phyloP scores from a whole-genome alignment of 2,329 filamentous ascomycete genomes.

The Phaeosphaeria sp. region DNA sequence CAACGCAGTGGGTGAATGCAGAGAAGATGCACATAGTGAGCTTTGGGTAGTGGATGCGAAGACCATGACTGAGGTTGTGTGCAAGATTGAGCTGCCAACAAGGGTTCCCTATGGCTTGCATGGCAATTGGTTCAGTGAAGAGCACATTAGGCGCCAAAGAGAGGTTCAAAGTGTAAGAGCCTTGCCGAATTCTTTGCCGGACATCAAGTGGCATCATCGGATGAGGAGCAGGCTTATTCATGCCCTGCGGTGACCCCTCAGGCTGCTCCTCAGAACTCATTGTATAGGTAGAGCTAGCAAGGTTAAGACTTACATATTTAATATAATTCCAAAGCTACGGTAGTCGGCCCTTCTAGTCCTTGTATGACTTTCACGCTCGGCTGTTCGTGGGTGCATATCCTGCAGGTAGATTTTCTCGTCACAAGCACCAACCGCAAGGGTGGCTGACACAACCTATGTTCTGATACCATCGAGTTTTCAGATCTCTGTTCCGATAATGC shows the following conservation, averaged over 20 bases:
- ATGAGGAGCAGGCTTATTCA: constrained; percentile 17
- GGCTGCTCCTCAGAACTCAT: background rate
- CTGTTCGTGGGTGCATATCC: background rate
- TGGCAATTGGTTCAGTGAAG: constrained; percentile 48
- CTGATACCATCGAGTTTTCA: background rate
- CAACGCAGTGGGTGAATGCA: constrained; percentile 56
- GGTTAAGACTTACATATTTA: background rate
- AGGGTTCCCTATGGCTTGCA: constrained; percentile 73
- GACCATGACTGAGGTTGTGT: constrained; percentile 67
- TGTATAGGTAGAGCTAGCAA: background rate
- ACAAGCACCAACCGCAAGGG: background rate
- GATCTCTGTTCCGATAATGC: background rate
- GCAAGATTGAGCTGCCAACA: constrained; percentile 66
- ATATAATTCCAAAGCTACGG: background rate
- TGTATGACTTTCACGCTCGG: background rate
- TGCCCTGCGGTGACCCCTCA: constrained; percentile 14
- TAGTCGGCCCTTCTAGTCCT: background rate
- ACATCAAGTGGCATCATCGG: constrained; percentile 11
- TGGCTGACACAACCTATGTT: background rate
- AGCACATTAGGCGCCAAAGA: constrained; percentile 41
- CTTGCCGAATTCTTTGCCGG: constrained; percentile 10
- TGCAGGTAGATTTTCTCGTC: background rate
- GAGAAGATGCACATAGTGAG: constrained; percentile 57
- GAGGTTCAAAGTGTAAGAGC: constrained; percentile 28
- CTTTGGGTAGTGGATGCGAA: constrained; percentile 72